Evolutionary conservation across 2,329 filamentous ascomycete genomes (phyloP), one percentile per base, ranked within the genome.

Genomic region (Sarocladium oryzae): DNA sequence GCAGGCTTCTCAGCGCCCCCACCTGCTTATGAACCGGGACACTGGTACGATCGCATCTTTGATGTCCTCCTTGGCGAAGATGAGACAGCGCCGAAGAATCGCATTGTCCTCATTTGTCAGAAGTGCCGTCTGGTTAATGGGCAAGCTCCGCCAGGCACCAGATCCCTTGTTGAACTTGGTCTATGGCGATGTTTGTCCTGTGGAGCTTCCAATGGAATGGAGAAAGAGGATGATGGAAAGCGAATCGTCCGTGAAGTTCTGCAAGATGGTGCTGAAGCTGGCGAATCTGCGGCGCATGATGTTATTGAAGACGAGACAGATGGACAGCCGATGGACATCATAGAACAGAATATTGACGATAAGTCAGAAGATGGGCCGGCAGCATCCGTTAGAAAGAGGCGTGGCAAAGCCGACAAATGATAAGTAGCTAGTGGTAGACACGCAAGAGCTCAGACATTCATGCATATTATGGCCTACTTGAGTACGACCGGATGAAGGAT

Each of bases 11-110:
- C 32, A 26, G 57, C 38, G 52, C 55, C 36, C 53, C 58, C 52
- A 16, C 55, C 63, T 8, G 52, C 62, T 16, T 56, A 63, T 18
- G 74, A 75, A 52, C 66, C 82, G 15, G 26, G 43, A 15, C 84
- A 87, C 63, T 99, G 93, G 93, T 99, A 97, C 68, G 93, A 99
- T 65, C 83, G 92, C 52, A 84, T 99, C 50, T 75, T 99, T 52
- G 93, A 99, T 62, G 81, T 95, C 0, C 81, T 99, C 23, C 78
- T 99, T 0, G 93, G 93, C 48, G 93, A 99, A 63, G 93, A 99
- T 61, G 93, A 99, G 69, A 95, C 88, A 4, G 84, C 88, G 11
- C 82, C 92, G 2, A 95, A 90, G 72, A 97, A 97, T 67, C 84
- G 93, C 16, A 82, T 96, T 53, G 92, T 84, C 7, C 74, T 99